Evolutionary conservation across 306 rosid species (phyloP).

Genomic region (Pueraria montana): DNA sequence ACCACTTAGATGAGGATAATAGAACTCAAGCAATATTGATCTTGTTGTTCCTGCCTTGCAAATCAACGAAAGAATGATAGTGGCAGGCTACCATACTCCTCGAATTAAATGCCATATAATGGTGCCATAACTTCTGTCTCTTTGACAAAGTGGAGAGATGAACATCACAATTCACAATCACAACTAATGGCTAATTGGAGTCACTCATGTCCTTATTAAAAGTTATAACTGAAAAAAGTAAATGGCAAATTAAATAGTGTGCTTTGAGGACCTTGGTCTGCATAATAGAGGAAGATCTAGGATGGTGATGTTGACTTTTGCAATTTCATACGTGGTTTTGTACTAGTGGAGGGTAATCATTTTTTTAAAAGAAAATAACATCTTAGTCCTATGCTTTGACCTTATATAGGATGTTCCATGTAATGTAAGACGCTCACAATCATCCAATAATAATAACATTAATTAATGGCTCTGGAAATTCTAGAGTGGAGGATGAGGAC

Average conservation of each 20-base stretch:
- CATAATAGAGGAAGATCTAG: not conserved
- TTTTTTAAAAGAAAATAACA: constrained; percentile 1
- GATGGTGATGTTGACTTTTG: constrained; percentile 45
- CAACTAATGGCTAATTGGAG: constrained; percentile 18
- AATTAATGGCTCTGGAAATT: not conserved
- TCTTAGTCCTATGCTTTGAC: not conserved
- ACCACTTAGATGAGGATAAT: not conserved
- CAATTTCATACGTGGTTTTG: constrained; percentile 17
- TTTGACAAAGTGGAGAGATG: constrained; percentile 36
- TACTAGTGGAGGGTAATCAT: constrained; percentile 26
- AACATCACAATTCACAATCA: constrained; percentile 25
- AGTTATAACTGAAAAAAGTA: constrained; percentile 25
- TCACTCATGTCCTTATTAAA: not conserved
- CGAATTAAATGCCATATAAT: constrained; percentile 10
- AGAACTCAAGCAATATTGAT: not conserved
- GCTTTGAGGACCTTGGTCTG: constrained; percentile 27
- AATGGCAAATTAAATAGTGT: not conserved
- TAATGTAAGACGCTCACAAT: not conserved
- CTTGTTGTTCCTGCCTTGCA: not conserved
- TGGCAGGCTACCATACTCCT: not conserved
- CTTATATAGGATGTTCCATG: not conserved
- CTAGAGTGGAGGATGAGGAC: not conserved
- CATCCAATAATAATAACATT: not conserved
- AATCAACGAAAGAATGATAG: constrained; percentile 22
- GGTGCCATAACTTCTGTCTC: constrained; percentile 5